Conservation (phyloP, 768 basidiomycete genomes). For the Termitomyces sp. region DNA sequence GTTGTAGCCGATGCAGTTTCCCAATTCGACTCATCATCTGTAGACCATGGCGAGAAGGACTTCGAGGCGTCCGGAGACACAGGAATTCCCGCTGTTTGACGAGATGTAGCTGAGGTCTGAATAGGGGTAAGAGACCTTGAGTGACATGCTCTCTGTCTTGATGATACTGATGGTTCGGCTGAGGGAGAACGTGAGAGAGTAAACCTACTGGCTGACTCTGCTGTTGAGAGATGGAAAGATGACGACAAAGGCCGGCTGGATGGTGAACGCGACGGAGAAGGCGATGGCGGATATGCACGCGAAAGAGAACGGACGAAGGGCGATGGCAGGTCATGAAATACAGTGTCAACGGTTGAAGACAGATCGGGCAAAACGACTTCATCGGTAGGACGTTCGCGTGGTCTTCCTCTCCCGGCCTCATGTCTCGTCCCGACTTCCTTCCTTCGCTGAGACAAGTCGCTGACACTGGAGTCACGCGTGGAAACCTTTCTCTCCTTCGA, state of each 20-base stretch:
- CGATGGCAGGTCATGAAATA: slow-evolving; percentile 30
- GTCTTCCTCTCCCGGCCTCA: slow-evolving; percentile 53
- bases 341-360: slow-evolving; percentile 20
- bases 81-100: slow-evolving; percentile 19
- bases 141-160: slow-evolving; percentile 21
- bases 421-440: slow-evolving; percentile 40
- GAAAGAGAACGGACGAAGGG: slow-evolving; percentile 38
- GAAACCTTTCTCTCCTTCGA: slow-evolving; percentile 32
- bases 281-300: slow-evolving; percentile 48
- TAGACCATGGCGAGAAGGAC: slow-evolving; percentile 61
- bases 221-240: slow-evolving; percentile 14
- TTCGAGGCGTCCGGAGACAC: slow-evolving; percentile 29
- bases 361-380: slow-evolving; percentile 28
- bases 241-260: slow-evolving; percentile 24
- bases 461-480: slow-evolving; percentile 36
- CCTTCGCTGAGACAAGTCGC: slow-evolving; percentile 54
- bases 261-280: slow-evolving; percentile 47
- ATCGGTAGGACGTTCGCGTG: slow-evolving; percentile 50
- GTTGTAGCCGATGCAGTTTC: slow-evolving; percentile 65
- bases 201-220: slow-evolving; percentile 15
- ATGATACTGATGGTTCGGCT: slow-evolving; percentile 15
- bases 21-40: slow-evolving; percentile 76
- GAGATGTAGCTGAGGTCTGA: slow-evolving; percentile 23
- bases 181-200: slow-evolving; percentile 2
- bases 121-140: slow-evolving; percentile 37